Conservation (phyloP, 768 basidiomycete species). For the Nidularia pulvinata region DNA sequence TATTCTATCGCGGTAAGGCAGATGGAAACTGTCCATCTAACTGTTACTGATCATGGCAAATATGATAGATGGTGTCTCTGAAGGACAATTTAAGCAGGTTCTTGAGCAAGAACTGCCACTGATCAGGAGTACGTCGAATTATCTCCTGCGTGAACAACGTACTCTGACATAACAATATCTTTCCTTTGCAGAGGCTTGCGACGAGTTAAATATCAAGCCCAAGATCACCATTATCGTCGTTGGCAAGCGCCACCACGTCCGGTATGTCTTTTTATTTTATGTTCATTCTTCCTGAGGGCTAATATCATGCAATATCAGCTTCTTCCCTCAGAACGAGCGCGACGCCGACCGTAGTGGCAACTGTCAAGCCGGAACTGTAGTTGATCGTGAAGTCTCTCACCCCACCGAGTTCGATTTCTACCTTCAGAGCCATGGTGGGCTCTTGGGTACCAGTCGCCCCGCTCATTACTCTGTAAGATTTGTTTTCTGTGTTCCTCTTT, state of each 20-base stretch:
- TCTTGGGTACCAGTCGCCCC: slow-evolving; percentile 71
- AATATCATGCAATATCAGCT: not conserved
- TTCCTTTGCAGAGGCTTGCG: slow-evolving; percentile 48
- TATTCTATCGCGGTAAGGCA: slow-evolving; percentile 69
- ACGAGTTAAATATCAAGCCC: slow-evolving; percentile 43
- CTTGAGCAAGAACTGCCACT: slow-evolving; percentile 54
- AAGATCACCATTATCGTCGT: slow-evolving; percentile 71
- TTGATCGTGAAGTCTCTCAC: slow-evolving; percentile 70
- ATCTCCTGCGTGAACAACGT: not conserved
- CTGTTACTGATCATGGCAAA: not conserved
- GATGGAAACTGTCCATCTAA: not conserved
- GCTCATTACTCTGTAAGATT: slow-evolving; percentile 44
- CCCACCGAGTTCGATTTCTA: slow-evolving; percentile 81
- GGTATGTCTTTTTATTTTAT: slow-evolving; percentile 18
- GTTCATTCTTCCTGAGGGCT: not conserved
- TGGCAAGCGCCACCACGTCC: slow-evolving; percentile 63
- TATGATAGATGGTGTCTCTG: slow-evolving; percentile 50
- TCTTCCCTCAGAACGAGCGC: slow-evolving; percentile 13
- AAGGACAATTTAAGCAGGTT: slow-evolving; percentile 51
- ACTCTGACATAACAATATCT: not conserved
- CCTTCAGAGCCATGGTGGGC: slow-evolving; percentile 73
- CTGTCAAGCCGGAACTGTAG: slow-evolving; percentile 77
- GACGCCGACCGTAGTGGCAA: slow-evolving; percentile 72
- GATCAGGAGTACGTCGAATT: slow-evolving; percentile 39
- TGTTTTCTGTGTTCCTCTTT: not conserved